A percentile compares a stretch with the other conserved stretches of the same genome.
Conservation (phyloP, 495 filamentous ascomycete species). For the Daldinia decipiens region DNA sequence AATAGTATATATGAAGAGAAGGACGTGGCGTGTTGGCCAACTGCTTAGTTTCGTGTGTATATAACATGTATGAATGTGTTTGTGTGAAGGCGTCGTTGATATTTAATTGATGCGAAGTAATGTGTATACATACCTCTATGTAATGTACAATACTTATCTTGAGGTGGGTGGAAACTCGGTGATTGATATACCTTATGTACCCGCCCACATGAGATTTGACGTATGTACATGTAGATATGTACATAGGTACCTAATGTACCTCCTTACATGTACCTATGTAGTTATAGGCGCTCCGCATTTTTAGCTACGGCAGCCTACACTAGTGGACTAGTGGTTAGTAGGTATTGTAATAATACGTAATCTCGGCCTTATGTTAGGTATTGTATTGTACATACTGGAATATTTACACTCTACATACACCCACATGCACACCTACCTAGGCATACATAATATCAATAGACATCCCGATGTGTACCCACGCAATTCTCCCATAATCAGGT, state of each 20-base stretch:
- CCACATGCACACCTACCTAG: not conserved
- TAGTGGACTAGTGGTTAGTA: not conserved
- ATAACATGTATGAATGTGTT: slow-evolving; percentile 27
- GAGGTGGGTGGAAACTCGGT: no score
- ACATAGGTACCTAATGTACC: no score
- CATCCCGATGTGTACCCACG: slow-evolving; percentile 13
- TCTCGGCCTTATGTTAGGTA: not conserved
- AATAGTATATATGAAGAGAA: slow-evolving; percentile 32
- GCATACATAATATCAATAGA: slow-evolving; percentile 1
- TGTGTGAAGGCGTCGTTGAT: not conserved
- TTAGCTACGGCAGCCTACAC: not conserved
- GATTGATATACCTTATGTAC: not conserved
- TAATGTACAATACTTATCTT: not conserved
- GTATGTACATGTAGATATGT: no score
- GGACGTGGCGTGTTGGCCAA: slow-evolving; percentile 22
- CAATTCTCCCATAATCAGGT: slow-evolving; percentile 15
- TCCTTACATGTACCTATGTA: not conserved
- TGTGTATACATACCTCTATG: not conserved
- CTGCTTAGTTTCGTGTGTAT: not conserved
- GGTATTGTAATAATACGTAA: not conserved
- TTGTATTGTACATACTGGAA: not conserved
- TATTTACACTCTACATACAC: not conserved
- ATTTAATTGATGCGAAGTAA: not conserved
- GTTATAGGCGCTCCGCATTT: not conserved
- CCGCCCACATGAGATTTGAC: not conserved